Base-by-base conservation (phyloP, 2,329 filamentous ascomycete genomes). In the Verticillium tricorpus region DNA sequence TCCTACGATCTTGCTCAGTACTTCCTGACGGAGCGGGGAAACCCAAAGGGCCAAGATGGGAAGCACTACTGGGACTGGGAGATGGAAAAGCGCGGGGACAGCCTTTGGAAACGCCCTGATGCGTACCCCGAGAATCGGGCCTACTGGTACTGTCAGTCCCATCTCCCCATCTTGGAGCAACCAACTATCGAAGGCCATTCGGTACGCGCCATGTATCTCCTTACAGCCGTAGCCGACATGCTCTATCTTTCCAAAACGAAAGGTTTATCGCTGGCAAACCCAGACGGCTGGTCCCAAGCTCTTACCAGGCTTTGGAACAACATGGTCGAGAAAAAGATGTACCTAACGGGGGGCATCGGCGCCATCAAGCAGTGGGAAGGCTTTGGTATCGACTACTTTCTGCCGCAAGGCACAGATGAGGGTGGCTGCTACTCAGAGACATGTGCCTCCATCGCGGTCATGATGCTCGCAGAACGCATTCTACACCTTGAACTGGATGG, bases 381-480 rank as follows among this genome's bases (percentile, higher is more conserved):
- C 3, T 87, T 88, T 67, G 84, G 84, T 0, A 76, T 80, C 50
- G 79, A 85, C 63, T 85, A 86, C 67, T 85, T 85, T 69, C 73
- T 88, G 5, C 84, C 84, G 1, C 83, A 86, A 52, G 76, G 80
- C 1, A 82, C 82, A 0, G 85, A 87, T 62, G 85, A 87, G 63
- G 85, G 85, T 4, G 85, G 85, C 2, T 87, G 85, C 67, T 88
- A 87, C 69, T 78, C 83, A 1, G 85, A 88, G 70, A 88, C 85
- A 0, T 87, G 83, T 67, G 85, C 85, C 1, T 78, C 80, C 0
- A 86, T 87, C 63, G 85, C 82, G 7, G 79, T 85, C 2, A 84
- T 87, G 75, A 85, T 87, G 82, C 73, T 87, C 1, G 83, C 83
- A 0, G 82, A 87, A 64, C 72, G 85, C 5, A 68, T 87, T 9